A percentile compares a stretch with the other conserved stretches of the same genome.
Evolutionary conservation across 1,139 yeast genomes (phyloP).

Genomic region (Magnusiomyces tetraspermus): DNA sequence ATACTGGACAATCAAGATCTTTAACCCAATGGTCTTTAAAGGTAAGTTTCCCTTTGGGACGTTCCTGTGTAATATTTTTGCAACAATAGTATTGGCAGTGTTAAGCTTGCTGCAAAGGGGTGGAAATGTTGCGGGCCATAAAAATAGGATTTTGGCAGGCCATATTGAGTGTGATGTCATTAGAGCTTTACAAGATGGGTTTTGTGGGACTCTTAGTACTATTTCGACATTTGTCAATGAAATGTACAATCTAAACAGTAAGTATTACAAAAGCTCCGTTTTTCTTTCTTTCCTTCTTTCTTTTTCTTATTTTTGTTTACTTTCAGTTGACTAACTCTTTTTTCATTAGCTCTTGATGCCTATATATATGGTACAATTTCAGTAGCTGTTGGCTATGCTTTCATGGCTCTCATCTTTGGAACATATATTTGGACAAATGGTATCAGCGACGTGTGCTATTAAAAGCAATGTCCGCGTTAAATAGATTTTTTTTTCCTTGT

Average conservation of each 20-base stretch:
- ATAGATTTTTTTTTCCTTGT: no score
- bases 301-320: background rate
- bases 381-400: slow-evolving; percentile 31
- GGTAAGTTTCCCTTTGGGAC: slow-evolving; percentile 63
- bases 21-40: slow-evolving; percentile 35
- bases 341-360: slow-evolving; percentile 16
- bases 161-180: slow-evolving; percentile 43
- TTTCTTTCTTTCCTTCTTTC: background rate
- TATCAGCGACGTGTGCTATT: background rate
- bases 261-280: no score
- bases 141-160: slow-evolving; percentile 28
- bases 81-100: slow-evolving; percentile 48
- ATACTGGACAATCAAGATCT: slow-evolving; percentile 42
- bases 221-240: slow-evolving; percentile 71
- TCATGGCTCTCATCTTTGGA: slow-evolving; percentile 40
- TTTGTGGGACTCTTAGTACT: slow-evolving; percentile 71
- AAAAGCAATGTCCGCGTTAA: no score
- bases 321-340: background rate
- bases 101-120: slow-evolving; percentile 40
- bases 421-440: slow-evolving; percentile 27
- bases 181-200: slow-evolving; percentile 55
- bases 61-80: slow-evolving; percentile 53
- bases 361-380: slow-evolving; percentile 38
- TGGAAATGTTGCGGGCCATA: slow-evolving; percentile 8
- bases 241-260: slow-evolving; percentile 35